Base-by-base conservation (phyloP, 2,329 filamentous ascomycete genomes). In the Cladosporium cucumerinum region DNA sequence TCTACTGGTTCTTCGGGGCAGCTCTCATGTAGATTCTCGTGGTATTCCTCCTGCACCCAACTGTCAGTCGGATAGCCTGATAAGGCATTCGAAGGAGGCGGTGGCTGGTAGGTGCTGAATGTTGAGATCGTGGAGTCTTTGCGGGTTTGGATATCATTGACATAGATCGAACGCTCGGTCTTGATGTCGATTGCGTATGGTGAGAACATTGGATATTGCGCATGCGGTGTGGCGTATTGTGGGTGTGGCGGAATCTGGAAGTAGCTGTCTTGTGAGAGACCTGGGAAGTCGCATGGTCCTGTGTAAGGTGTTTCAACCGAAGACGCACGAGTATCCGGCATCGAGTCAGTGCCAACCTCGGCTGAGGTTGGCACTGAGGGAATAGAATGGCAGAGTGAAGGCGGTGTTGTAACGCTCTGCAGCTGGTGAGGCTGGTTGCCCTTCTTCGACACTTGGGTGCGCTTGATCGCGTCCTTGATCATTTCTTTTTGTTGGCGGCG, bases 381-480 rank as follows among this genome's bases (percentile, higher is more conserved):
- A 65, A 93, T 82, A 21, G 92, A 95, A 79, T 93, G 90, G 73
- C 90, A 91, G 64, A 95, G 84, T 69, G 89, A 88, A 11, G 90
- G 90, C 69, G 91, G 91, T 64, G 91, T 91, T 77, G 86, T 84
- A 68, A 77, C 77, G 74, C 78, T 79, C 67, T 65, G 68, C n/a
- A 66, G 66, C 39, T 68, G 62, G 64, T 70, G 71, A 54, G 69
- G 54, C 60, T 84, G 80, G 61, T 87, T 84, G 61, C 86, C 84
- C 86, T 97, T 97, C 80, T 97, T 94, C 28, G 89, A 88, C 71
- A 96, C 85, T 86, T 98, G 98, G 76, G 95, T 98, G 76, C 89
- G 87, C 87, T 97, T 97, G 84, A 99, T 98, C 79, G 94, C 92
- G 79, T 90, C 89, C 85, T 99, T 99, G 84, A 99, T 96, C 71